Evolutionary conservation across 495 filamentous ascomycete species (phyloP), one percentile per base, ranked within the genome.

Genomic region (Aspergillus conjunctus): DNA sequence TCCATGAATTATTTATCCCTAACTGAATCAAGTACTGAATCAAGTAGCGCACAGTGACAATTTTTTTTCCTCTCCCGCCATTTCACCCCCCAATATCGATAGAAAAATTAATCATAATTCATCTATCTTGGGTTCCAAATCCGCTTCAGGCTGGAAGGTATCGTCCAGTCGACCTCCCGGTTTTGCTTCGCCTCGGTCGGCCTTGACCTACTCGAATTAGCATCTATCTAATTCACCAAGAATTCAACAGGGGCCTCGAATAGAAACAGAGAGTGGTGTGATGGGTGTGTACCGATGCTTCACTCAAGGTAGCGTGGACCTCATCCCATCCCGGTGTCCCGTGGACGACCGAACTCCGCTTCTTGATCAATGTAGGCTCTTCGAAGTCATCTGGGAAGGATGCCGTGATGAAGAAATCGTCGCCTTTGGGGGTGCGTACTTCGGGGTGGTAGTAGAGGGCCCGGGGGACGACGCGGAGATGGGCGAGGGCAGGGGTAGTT

Each of bases 341-440:
- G 18, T 59, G 37, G 7, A 51, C 44, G 3, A 52, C 22, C 9
- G 50, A 34, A 14, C 41, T 57, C 5, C 48, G 54, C 15, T 60
- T 57, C 32, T 64, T 45, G 22, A 49, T 57, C 31, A 68, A 15
- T 9, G 50, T 53, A 0, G 66, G 63, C 0, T 54, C 26, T 31
- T 69, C 66, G 26, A 53, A 56, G 49, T 64, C 66, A 18, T 69
- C 66, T 4, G 66, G 66, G 44, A 51, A 69, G 0, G 66, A 54
- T 7, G 66, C 31, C 7, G 55, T 51, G 34, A 69, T 58, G 58
- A 58, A 69, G 49, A 69, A 61, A 7, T 64, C 54, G 37, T 67
- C 65, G 51, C 56, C 55, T 30, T 62, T 61, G 51, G 46, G 51
- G 51, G 58, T 64, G 41, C 56, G 49, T 11, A 51, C 33, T 21